Percentiles rank a stretch among this genome's conserved stretches.
phyloP scores from a whole-genome alignment of 495 filamentous ascomycete species.

The Aspergillus sclerotiicarbonarius region DNA sequence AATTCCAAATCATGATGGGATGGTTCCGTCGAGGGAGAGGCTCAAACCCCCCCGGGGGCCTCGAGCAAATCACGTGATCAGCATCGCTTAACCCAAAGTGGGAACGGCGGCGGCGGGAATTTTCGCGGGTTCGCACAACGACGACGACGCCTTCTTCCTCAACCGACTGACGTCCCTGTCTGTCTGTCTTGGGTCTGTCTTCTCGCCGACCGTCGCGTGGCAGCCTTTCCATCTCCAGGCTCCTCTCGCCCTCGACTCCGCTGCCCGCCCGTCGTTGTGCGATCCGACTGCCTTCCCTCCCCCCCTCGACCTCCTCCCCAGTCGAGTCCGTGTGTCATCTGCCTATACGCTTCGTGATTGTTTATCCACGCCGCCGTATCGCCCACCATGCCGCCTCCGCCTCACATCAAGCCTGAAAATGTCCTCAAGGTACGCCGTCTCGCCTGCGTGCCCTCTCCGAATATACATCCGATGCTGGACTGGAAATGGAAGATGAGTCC shows the following conservation, averaged over 20 bases:
- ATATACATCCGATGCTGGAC: background rate
- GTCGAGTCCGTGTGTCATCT: constrained; percentile 4
- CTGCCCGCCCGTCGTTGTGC: constrained; percentile 27
- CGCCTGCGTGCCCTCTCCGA: background rate
- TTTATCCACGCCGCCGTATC: constrained; percentile 13
- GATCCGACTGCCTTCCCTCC: constrained; percentile 10
- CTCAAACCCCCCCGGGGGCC: too few species aligned
- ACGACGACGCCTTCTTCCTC: constrained; percentile 29
- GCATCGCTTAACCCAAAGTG: constrained; percentile 44
- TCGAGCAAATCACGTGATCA: constrained; percentile 28
- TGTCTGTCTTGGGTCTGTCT: constrained; percentile 3
- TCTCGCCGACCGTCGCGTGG: constrained; percentile 42
- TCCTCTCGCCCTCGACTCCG: constrained; percentile 22
- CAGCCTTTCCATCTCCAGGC: constrained; percentile 28
- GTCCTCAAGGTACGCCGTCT: constrained; percentile 72
- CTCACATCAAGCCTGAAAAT: constrained; percentile 97
- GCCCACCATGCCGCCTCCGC: constrained; percentile 86
- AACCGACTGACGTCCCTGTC: constrained; percentile 14
- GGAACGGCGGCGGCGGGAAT: constrained; percentile 33
- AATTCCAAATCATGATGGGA: background rate
- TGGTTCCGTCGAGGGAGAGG: constrained; percentile 7
- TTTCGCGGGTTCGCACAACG: constrained; percentile 44
- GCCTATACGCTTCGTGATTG: constrained; percentile 10
- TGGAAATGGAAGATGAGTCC: background rate
- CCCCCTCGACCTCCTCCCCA: constrained; percentile 5